Conservation (phyloP, 805 yeast genomes). For the Ogataea neopini region DNA sequence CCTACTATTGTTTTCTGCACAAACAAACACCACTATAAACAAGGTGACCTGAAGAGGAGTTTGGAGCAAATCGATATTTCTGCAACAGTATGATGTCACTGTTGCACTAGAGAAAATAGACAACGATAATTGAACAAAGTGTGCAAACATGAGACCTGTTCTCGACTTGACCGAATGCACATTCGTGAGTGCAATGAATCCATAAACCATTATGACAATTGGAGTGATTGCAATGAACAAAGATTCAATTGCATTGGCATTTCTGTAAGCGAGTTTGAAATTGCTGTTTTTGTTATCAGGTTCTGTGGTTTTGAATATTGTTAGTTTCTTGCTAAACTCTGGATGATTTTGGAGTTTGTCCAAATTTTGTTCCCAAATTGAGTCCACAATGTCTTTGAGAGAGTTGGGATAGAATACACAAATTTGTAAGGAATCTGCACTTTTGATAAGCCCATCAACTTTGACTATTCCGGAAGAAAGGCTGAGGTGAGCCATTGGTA, state of each 20-base stretch:
- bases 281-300: conserved; percentile 5
- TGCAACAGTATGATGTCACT: conserved; percentile 39
- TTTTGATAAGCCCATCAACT: conserved; percentile 44
- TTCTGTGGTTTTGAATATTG: conserved; percentile 6
- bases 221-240: conserved; percentile 16
- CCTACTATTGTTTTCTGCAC: conserved; percentile 50
- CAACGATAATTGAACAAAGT: conserved; percentile 40
- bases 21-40: conserved; percentile 42
- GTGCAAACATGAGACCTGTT: conserved; percentile 46
- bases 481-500: conserved; percentile 30
- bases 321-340: not conserved
- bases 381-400: conserved; percentile 21
- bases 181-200: conserved; percentile 41
- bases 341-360: conserved; percentile 15
- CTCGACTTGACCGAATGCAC: conserved; percentile 46
- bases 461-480: conserved; percentile 41
- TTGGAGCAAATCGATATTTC: conserved; percentile 37
- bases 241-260: conserved; percentile 24
- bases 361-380: conserved; percentile 36
- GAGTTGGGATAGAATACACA: conserved; percentile 32
- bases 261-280: conserved; percentile 20
- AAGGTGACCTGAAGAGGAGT: conserved; percentile 44
- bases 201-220: conserved; percentile 24
- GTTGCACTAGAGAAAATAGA: conserved; percentile 46
- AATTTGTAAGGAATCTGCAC: conserved; percentile 42